These are phyloP conservation scores for Chrysoporthe puriensis DNA, from an alignment of 2,329 filamentous ascomycete genomes.

Conservation along the genomic window DNA sequence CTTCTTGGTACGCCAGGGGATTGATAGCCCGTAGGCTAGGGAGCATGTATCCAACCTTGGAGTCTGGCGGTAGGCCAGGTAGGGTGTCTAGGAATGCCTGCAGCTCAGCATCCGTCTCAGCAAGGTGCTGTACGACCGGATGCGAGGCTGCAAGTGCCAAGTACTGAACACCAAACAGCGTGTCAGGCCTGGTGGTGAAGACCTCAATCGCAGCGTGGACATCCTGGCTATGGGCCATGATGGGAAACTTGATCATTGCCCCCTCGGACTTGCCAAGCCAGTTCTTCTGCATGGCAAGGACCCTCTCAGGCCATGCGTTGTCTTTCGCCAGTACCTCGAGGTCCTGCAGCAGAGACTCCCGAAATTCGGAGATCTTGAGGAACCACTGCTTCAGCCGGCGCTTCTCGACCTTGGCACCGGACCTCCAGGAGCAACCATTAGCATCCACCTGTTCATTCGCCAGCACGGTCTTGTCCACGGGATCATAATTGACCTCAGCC, in stretches of 20 bases:
- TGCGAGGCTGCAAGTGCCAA: slow-evolving; percentile 77
- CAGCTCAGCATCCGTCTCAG: slow-evolving; percentile 62
- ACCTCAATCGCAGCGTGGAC: slow-evolving; percentile 63
- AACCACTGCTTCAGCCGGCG: slow-evolving; percentile 86
- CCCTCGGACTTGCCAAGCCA: slow-evolving; percentile 84
- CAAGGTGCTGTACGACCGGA: slow-evolving; percentile 66
- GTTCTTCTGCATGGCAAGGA: slow-evolving; percentile 81
- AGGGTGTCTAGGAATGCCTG: slow-evolving; percentile 70
- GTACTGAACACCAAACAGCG: slow-evolving; percentile 85
- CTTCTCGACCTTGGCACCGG: slow-evolving; percentile 82
- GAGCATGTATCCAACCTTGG: slow-evolving; percentile 71
- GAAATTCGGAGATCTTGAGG: slow-evolving; percentile 79
- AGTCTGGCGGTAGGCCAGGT: slow-evolving; percentile 55
- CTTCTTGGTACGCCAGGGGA: slow-evolving; percentile 62
- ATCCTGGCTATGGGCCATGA: slow-evolving; percentile 50
- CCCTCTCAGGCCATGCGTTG: slow-evolving; percentile 78
- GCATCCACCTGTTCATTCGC: slow-evolving; percentile 94
- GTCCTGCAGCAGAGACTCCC: slow-evolving; percentile 72
- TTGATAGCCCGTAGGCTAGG: slow-evolving; percentile 65
- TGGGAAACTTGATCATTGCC: slow-evolving; percentile 71
- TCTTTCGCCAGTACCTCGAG: slow-evolving; percentile 66
- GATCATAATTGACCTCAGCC: slow-evolving; percentile 87
- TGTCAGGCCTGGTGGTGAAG: slow-evolving; percentile 85
- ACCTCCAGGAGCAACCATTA: slow-evolving; percentile 84
- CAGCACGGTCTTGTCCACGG: slow-evolving; percentile 84